Conservation (phyloP, 106 monocot species). For the Dioscorea dumetorum region DNA sequence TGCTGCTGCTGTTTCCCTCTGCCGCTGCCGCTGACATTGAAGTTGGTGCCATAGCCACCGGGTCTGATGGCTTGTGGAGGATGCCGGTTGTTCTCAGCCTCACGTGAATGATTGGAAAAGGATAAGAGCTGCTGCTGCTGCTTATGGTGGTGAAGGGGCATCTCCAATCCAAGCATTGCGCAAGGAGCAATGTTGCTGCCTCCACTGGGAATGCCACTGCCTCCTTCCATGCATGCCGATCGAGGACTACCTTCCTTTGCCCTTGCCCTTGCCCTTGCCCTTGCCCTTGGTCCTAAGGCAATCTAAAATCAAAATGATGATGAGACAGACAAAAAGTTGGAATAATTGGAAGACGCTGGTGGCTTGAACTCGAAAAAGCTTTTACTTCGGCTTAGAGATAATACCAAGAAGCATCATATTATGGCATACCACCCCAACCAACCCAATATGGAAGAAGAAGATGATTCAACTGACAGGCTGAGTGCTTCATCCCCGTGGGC, state of each 20-base stretch:
- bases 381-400: neutral
- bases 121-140: constrained; percentile 20
- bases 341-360: neutral
- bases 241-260: neutral
- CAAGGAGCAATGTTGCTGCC: neutral
- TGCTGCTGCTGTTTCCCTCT: constrained; percentile 30
- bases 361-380: neutral
- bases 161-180: constrained; percentile 32
- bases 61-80: neutral
- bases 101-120: constrained; percentile 3
- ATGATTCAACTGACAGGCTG: neutral
- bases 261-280: neutral
- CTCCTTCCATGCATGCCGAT: constrained; percentile 3
- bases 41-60: neutral
- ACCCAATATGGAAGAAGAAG: too few relatives aligned
- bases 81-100: neutral
- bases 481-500: neutral
- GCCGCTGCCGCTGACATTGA: neutral
- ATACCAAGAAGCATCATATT: neutral
- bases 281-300: too few relatives aligned
- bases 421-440: too few relatives aligned
- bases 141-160: constrained; percentile 21
- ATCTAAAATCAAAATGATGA: too few relatives aligned
- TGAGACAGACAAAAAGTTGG: too few relatives aligned
- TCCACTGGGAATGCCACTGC: constrained; percentile 11